Base-by-base conservation (phyloP, 805 yeast genomes). In the Saccharomyces eubayanus region DNA sequence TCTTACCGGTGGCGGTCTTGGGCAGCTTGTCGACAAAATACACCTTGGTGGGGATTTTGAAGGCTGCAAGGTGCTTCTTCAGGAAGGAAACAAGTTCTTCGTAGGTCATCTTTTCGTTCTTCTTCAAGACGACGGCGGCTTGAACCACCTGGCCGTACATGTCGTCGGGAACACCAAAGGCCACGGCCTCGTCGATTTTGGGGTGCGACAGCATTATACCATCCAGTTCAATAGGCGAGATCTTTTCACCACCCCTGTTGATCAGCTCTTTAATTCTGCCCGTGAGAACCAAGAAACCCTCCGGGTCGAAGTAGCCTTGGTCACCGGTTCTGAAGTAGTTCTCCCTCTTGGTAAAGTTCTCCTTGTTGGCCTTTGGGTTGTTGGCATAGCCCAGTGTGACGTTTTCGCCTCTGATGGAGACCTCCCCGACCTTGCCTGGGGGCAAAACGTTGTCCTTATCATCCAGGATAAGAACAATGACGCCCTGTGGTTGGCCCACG, bases 271-370 rank as follows among this genome's bases (percentile, higher is more conserved):
- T 85, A 59, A 85, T 76, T 57, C 91, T 75, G 31, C 91, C 90
- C 28, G 88, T 84, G 57, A 85, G 72, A 11, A 76, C 74, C 30
- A 85, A 68, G 63, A 81, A 80, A 0, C 84, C 83, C 51, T 84
- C 85, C 4, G 67, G 60, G 62, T 84, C 87, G 50, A 80, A 65
- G 59, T 70, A 76, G 1, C 90, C 91, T 65, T 85, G 87, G 64
- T 86, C 94, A 49, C 94, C 94, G 5, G 94, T 86, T 57, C 88
- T 77, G 79, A 86, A 86, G 67, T 75, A 85, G 31, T 82, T 82
- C 46, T 68, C 61, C 27, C 76, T 73, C 51, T 70, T 58, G 11
- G 89, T 82, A 70, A 83, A 85, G 31, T 84, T 76, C 59, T 83
- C 89, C 41, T 72, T 72, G 57, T 87, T 86, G 43, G 91, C 92